A percentile compares a stretch with the other conserved stretches of the same genome.
Evolutionary conservation across 1,139 yeast genomes (phyloP).

Genomic region (Hanseniaspora uvarum): DNA sequence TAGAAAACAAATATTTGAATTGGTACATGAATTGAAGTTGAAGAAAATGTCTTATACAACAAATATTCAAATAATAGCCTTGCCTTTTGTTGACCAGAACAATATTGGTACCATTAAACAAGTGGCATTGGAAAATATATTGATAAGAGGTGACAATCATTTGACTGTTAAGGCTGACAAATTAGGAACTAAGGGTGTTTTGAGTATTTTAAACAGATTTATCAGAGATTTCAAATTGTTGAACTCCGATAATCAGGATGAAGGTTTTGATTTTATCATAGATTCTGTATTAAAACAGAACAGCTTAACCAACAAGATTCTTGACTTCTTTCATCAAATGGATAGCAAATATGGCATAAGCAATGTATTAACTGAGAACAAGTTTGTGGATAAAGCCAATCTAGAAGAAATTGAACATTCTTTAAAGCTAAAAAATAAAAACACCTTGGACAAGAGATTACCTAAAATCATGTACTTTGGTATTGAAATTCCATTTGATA

Average conservation of each 20-base stretch:
- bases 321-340: constrained; percentile 39
- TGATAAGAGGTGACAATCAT: constrained; percentile 75
- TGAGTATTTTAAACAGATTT: constrained; percentile 63
- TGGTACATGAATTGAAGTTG: constrained; percentile 38
- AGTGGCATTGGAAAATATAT: constrained; percentile 51
- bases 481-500: constrained; percentile 24
- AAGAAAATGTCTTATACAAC: constrained; percentile 33
- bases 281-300: constrained; percentile 41
- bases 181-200: constrained; percentile 41
- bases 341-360: constrained; percentile 36
- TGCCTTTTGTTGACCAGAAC: constrained; percentile 51
- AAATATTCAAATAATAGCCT: constrained; percentile 46
- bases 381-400: constrained; percentile 30
- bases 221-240: constrained; percentile 59
- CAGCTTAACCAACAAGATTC: constrained; percentile 39
- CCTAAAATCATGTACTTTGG: constrained; percentile 36
- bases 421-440: constrained; percentile 19
- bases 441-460: constrained; percentile 23
- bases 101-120: constrained; percentile 28
- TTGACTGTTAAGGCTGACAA: constrained; percentile 59
- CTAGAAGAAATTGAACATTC: constrained; percentile 23
- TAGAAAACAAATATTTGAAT: constrained; percentile 54
- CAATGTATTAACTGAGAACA: constrained; percentile 42
- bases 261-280: constrained; percentile 36
- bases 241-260: constrained; percentile 38